These are phyloP conservation scores for Yamagishiella unicocca DNA, from an alignment of 139 green algal species.

Conservation along the genomic window DNA sequence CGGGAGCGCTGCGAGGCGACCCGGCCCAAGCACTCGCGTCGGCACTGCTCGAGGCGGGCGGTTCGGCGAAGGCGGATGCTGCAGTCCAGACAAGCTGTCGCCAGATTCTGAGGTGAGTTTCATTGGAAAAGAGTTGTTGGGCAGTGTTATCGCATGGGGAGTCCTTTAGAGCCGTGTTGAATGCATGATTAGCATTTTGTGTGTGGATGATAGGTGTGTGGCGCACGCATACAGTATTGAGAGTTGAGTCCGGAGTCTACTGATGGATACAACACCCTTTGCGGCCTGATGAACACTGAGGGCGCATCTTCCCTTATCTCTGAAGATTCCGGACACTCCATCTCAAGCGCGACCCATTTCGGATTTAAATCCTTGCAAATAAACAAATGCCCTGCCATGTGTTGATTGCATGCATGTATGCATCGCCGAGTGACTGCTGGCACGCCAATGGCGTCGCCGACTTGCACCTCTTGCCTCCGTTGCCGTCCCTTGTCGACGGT, in stretches of 20 bases:
- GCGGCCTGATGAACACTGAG: slow-evolving; percentile 33
- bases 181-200: too few relatives aligned
- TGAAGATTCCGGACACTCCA: slow-evolving; percentile 43
- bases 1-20: slow-evolving; percentile 45
- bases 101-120: slow-evolving; percentile 9
- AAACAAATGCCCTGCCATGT: not conserved
- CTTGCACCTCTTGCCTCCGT: too few relatives aligned
- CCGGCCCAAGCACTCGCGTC: not conserved
- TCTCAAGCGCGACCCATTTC: too few relatives aligned
- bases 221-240: too few relatives aligned
- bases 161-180: too few relatives aligned
- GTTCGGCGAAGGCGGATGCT: not conserved
- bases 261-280: slow-evolving; percentile 30
- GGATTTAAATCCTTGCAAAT: too few relatives aligned
- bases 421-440: too few relatives aligned
- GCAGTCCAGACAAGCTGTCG: slow-evolving; percentile 4
- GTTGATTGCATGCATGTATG: not conserved
- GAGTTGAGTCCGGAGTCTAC: slow-evolving; percentile 13
- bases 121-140: not conserved
- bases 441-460: too few relatives aligned
- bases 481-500: too few relatives aligned
- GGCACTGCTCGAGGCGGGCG: slow-evolving; percentile 40
- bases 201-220: too few relatives aligned
- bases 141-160: too few relatives aligned
- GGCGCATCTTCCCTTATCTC: slow-evolving; percentile 50